Evolutionary conservation across 371 early-diverging fungal species (phyloP).

Genomic region (Quaeritorhiza haematococci): DNA sequence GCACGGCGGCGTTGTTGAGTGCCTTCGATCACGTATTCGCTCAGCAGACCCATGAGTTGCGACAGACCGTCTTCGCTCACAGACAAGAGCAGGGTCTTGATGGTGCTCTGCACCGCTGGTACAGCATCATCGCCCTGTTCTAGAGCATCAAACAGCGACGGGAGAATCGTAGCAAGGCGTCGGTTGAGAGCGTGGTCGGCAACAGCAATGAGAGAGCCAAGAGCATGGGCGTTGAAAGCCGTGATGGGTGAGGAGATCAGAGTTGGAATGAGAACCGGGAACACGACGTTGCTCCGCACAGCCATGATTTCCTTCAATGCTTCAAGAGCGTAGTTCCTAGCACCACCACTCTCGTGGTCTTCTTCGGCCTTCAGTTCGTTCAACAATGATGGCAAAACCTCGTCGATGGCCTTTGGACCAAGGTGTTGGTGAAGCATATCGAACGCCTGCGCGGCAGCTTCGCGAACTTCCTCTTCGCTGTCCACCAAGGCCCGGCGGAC

Average conservation of each 20-base stretch:
- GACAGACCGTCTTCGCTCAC: conserved; percentile 75
- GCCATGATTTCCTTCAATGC: conserved; percentile 95
- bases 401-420: conserved; percentile 87
- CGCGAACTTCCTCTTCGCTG: conserved; percentile 68
- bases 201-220: conserved; percentile 85
- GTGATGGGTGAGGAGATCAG: conserved; percentile 83
- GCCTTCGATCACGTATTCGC: conserved; percentile 35
- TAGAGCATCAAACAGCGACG: conserved; percentile 74
- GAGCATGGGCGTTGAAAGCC: conserved; percentile 85
- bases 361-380: conserved; percentile 58
- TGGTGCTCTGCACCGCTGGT: conserved; percentile 50
- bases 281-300: conserved; percentile 87
- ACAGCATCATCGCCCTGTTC: conserved; percentile 57
- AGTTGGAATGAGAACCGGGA: conserved; percentile 93
- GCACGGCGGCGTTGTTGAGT: conserved; percentile 1
- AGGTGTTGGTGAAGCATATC: conserved; percentile 85
- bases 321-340: conserved; percentile 68
- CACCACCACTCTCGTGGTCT: conserved; percentile 17
- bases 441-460: conserved; percentile 91
- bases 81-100: conserved; percentile 61
- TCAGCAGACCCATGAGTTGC: conserved; percentile 61
- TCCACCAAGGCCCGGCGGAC: conserved; percentile 68
- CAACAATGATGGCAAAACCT: conserved; percentile 81
- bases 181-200: conserved; percentile 79
- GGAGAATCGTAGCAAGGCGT: conserved; percentile 72